A percentile compares a stretch with the other conserved stretches of the same genome.
Evolutionary conservation across 352 stramenopile genomes (phyloP).

Genomic region (Aphanomyces astaci): DNA sequence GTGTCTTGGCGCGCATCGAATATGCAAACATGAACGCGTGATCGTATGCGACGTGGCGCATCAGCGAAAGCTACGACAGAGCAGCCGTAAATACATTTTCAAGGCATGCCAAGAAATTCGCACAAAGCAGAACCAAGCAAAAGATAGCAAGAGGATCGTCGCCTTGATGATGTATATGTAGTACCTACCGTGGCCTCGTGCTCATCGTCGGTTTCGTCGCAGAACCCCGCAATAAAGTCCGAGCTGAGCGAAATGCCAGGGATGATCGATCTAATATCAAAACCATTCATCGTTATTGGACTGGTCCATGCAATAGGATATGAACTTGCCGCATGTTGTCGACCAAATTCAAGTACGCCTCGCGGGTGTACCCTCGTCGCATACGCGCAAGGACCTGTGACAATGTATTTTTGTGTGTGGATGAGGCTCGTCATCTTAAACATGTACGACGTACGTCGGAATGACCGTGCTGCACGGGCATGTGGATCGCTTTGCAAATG

Average conservation of each 20-base stretch:
- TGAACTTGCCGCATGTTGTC: slow-evolving; percentile 70
- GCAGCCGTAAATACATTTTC: neutral
- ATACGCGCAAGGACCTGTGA: slow-evolving; percentile 85
- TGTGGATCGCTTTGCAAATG: slow-evolving; percentile 97
- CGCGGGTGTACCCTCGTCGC: slow-evolving; percentile 93
- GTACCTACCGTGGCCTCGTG: slow-evolving; percentile 95
- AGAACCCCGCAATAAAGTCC: slow-evolving; percentile 99
- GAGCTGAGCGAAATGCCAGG: slow-evolving; percentile 85
- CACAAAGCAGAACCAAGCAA: too few relatives aligned
- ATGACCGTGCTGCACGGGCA: slow-evolving; percentile 96
- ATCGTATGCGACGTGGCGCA: slow-evolving; percentile 87
- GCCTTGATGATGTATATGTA: too few relatives aligned
- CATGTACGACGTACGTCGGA: slow-evolving; percentile 52
- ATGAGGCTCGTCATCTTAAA: neutral
- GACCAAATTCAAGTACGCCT: slow-evolving; percentile 96
- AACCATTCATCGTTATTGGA: neutral
- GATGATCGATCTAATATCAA: slow-evolving; percentile 27
- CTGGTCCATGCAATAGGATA: neutral
- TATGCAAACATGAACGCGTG: slow-evolving; percentile 99
- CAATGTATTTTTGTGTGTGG: too few relatives aligned
- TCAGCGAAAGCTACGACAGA: slow-evolving; percentile 42
- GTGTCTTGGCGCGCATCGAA: slow-evolving; percentile 92
- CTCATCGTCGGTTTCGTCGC: slow-evolving; percentile 96
- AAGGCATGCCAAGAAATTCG: too few relatives aligned
- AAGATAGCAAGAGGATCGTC: too few relatives aligned